Percentiles rank a stretch among this genome's conserved stretches.
phyloP scores from a whole-genome alignment of 768 basidiomycete genomes.

The Tylopilus plumbeoviolaceoides region DNA sequence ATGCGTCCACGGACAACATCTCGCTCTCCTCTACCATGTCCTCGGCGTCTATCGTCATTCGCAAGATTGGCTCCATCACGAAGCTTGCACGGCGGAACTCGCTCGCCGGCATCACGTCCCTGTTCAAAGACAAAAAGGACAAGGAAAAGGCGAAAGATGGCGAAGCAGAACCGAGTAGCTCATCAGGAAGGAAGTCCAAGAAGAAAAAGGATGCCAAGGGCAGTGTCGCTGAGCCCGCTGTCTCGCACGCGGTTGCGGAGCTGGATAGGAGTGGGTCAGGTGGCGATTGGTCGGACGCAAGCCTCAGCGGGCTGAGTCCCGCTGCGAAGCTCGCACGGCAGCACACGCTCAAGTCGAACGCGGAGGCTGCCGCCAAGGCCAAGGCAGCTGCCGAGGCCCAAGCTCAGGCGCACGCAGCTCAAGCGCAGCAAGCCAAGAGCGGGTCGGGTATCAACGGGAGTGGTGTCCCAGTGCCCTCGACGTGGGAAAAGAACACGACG shows the following conservation, averaged over 20 bases:
- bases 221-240: constrained; percentile 60
- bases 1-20: constrained; percentile 91
- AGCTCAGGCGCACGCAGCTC: constrained; percentile 22
- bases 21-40: constrained; percentile 93
- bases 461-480: constrained; percentile 43
- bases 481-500: constrained; percentile 83
- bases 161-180: constrained; percentile 23
- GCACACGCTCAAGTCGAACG: constrained; percentile 85
- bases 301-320: constrained; percentile 76
- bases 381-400: constrained; percentile 31
- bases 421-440: constrained; percentile 19
- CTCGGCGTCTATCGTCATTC: constrained; percentile 93
- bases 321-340: constrained; percentile 87
- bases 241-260: constrained; percentile 84
- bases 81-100: constrained; percentile 87
- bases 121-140: constrained; percentile 86
- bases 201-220: constrained; percentile 58
- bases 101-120: constrained; percentile 83
- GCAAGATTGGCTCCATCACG: constrained; percentile 89
- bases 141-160: constrained; percentile 35
- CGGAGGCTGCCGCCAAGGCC: constrained; percentile 43
- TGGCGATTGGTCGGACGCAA: constrained; percentile 54
- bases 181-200: constrained; percentile 43
- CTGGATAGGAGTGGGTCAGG: constrained; percentile 51
- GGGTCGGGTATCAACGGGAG: constrained; percentile 25